Evolutionary conservation across 2,329 filamentous ascomycete species (phyloP).

Genomic region (Volutella citrinella): DNA sequence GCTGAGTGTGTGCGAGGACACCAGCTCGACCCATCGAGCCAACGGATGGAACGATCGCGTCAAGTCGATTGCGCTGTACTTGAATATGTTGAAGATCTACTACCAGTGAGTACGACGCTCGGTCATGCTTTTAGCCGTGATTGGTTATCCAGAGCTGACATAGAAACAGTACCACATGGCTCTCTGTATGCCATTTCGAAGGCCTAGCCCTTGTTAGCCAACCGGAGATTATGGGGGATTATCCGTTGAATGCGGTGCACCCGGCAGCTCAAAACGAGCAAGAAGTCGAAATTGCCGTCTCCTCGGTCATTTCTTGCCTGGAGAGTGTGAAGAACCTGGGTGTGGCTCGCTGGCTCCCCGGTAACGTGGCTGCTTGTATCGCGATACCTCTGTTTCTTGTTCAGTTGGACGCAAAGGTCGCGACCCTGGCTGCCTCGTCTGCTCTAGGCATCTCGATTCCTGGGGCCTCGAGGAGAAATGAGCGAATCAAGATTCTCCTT

Average conservation of each 20-base stretch:
- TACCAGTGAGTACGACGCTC: not conserved
- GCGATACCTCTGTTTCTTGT: constrained; percentile 1
- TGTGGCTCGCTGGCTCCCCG: constrained; percentile 8
- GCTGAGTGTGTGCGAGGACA: not conserved
- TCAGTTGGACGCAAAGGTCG: constrained; percentile 3
- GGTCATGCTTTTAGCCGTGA: too few relatives aligned
- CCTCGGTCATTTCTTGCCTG: not conserved
- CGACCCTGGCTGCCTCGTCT: not conserved
- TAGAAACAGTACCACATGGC: constrained; percentile 1
- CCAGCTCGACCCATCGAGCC: not conserved
- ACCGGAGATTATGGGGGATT: not conserved
- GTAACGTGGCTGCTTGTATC: constrained; percentile 4
- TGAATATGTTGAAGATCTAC: constrained; percentile 1
- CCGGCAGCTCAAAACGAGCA: constrained; percentile 1
- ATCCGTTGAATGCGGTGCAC: not conserved
- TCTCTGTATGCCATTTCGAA: constrained; percentile 3
- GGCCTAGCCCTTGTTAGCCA: not conserved
- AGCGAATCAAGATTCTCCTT: not conserved
- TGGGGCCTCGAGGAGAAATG: not conserved
- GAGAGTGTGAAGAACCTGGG: not conserved
- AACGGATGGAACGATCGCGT: too few relatives aligned
- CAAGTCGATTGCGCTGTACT: constrained; percentile 1
- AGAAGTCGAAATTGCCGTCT: not conserved
- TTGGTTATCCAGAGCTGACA: not conserved
- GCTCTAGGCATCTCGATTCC: not conserved